Conservation (phyloP, 1,139 yeast genomes). For the Debaryomyces sp. region DNA sequence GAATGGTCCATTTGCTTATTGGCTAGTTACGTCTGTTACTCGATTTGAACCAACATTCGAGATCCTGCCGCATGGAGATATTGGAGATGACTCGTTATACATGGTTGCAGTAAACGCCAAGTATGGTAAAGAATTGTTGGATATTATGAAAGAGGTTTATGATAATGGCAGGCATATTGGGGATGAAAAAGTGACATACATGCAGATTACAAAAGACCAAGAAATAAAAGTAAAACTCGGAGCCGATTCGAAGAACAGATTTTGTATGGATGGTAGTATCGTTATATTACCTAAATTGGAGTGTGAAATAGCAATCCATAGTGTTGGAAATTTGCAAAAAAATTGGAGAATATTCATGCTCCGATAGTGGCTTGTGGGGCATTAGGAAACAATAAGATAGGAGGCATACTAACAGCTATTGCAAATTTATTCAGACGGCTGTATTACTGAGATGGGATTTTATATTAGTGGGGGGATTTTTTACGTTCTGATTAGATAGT, state of each 20-base stretch:
- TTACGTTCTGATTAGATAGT: neutral
- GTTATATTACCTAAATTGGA: slow-evolving; percentile 31
- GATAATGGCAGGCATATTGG: slow-evolving; percentile 56
- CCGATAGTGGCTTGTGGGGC: neutral
- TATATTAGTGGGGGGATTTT: neutral
- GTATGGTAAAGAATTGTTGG: slow-evolving; percentile 43
- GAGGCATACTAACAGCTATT: neutral
- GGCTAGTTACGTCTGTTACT: slow-evolving; percentile 63
- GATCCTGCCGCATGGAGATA: slow-evolving; percentile 71
- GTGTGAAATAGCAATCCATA: slow-evolving; percentile 18
- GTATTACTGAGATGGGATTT: neutral
- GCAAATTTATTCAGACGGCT: neutral
- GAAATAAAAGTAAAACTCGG: slow-evolving; percentile 28
- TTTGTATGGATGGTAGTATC: slow-evolving; percentile 59
- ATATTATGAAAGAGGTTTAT: slow-evolving; percentile 63
- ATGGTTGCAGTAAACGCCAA: slow-evolving; percentile 53
- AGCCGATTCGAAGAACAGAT: slow-evolving; percentile 33
- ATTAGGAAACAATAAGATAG: neutral
- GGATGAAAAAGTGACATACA: slow-evolving; percentile 48
- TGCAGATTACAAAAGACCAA: slow-evolving; percentile 28
- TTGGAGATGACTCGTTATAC: slow-evolving; percentile 53
- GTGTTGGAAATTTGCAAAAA: slow-evolving; percentile 23
- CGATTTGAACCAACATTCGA: slow-evolving; percentile 67
- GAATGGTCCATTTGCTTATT: slow-evolving; percentile 61
- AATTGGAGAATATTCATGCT: slow-evolving; percentile 24